Evolutionary conservation across 805 yeast genomes (phyloP).

Genomic region (Hanseniaspora pseudoguilliermondii): DNA sequence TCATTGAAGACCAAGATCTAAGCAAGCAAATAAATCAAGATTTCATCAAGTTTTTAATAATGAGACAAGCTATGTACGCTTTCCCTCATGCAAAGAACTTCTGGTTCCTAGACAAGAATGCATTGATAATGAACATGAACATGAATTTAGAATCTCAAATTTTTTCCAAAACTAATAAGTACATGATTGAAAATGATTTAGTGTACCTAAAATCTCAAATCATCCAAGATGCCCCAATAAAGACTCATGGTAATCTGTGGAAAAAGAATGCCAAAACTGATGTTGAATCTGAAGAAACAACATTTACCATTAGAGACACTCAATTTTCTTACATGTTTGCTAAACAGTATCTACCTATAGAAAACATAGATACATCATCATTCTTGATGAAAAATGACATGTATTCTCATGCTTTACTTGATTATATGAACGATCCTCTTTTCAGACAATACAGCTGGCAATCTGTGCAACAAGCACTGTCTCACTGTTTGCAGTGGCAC

Average conservation of each 20-base stretch:
- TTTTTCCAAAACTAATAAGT: constrained; percentile 50
- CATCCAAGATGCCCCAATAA: constrained; percentile 26
- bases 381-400: constrained; percentile 59
- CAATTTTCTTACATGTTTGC: constrained; percentile 9
- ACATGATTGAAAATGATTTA: constrained; percentile 16
- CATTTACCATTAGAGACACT: constrained; percentile 17
- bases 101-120: constrained; percentile 74
- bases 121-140: constrained; percentile 60
- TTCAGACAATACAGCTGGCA: constrained; percentile 47
- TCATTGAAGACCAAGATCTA: constrained; percentile 36
- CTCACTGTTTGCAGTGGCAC: constrained; percentile 94
- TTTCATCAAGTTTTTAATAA: constrained; percentile 21
- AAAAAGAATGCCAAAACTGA: constrained; percentile 62
- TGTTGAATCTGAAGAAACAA: constrained; percentile 47
- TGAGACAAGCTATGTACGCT: constrained; percentile 85
- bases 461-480: constrained; percentile 51
- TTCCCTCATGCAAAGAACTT: constrained; percentile 85
- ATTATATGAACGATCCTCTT: constrained; percentile 64
- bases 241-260: constrained; percentile 55
- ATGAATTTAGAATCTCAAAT: constrained; percentile 49
- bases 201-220: constrained; percentile 34
- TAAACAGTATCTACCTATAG: constrained; percentile 10
- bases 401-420: constrained; percentile 57
- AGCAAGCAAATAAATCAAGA: constrained; percentile 17
- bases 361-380: constrained; percentile 26